Evolutionary conservation across 257 asterid species (phyloP).

Genomic region (Solanum rostratum): DNA sequence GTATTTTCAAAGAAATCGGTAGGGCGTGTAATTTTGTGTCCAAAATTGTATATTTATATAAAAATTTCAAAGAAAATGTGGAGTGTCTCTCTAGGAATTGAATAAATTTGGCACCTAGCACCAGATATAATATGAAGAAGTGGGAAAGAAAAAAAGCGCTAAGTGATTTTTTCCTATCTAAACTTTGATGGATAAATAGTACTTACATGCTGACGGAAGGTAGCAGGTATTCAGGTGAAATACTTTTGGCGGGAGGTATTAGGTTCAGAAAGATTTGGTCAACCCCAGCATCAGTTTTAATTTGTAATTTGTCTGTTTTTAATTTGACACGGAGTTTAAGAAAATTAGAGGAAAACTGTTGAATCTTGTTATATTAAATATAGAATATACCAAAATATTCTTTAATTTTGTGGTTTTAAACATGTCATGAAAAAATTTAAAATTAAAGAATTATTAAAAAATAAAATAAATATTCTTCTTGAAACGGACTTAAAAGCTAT

Average conservation of each 20-base stretch:
- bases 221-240: too few relatives aligned
- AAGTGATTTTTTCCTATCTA: too few relatives aligned
- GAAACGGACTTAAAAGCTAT: not conserved
- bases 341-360: not conserved
- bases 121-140: not conserved
- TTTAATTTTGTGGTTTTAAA: not conserved
- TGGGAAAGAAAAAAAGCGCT: not conserved
- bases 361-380: not conserved
- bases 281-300: conserved; percentile 46
- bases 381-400: too few relatives aligned
- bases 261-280: conserved; percentile 77
- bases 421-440: not conserved
- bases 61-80: not conserved
- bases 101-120: not conserved
- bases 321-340: not conserved
- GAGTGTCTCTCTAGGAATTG: not conserved
- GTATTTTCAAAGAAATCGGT: too few relatives aligned
- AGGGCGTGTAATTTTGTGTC: too few relatives aligned
- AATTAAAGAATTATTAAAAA: not conserved
- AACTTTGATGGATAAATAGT: too few relatives aligned
- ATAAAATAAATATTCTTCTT: not conserved
- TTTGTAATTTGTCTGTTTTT: not conserved
- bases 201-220: too few relatives aligned
- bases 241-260: too few relatives aligned
- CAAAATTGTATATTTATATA: too few relatives aligned